phyloP scores from a whole-genome alignment of 345 rosid genomes.

The Rhizophora mangle region DNA sequence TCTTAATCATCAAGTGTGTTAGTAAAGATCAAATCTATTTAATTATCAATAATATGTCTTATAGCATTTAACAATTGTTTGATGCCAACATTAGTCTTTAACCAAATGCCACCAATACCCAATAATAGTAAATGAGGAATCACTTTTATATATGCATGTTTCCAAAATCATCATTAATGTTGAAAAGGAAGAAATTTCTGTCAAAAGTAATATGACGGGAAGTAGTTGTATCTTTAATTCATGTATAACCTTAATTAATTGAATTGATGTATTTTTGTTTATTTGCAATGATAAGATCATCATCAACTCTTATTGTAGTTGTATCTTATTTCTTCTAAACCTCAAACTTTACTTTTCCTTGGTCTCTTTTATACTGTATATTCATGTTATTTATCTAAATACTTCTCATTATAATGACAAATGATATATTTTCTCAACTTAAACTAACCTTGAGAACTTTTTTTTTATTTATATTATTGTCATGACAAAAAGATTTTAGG shows the following conservation, averaged over 20 bases:
- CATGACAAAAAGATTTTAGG: not conserved
- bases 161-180: not conserved
- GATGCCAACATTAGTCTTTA: not conserved
- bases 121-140: not conserved
- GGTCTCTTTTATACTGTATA: not conserved
- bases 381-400: not conserved
- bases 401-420: not conserved
- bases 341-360: not conserved
- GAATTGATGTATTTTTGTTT: not conserved
- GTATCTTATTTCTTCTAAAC: not conserved
- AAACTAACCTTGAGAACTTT: not conserved
- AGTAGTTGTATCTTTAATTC: not conserved
- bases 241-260: not conserved
- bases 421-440: not conserved
- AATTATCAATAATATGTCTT: not conserved
- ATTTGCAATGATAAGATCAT: not conserved
- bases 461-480: not conserved
- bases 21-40: too few species aligned
- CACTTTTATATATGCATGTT: not conserved
- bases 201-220: not conserved
- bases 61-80: slow-evolving; percentile 1
- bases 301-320: not conserved
- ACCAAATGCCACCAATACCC: too few species aligned
- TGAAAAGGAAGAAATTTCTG: not conserved
- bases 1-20: too few species aligned